Evolutionary conservation across 2,329 filamentous ascomycete genomes (phyloP).

Genomic region (Fusarium hostae): DNA sequence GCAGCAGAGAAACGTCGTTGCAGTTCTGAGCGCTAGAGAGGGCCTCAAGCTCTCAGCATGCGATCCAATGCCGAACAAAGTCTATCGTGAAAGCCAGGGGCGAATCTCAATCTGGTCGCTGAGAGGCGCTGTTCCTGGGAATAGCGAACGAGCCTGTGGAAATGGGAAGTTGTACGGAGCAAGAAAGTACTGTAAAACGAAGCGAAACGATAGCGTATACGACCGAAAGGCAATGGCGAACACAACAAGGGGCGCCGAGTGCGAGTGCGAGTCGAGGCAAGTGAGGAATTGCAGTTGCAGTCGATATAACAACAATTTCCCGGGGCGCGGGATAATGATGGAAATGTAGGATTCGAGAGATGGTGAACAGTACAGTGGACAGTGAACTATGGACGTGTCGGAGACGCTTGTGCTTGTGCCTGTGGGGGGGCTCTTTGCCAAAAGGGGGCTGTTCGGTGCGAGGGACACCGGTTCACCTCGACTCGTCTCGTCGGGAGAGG

Average conservation of each 20-base stretch:
- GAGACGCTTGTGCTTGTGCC: slow-evolving; percentile 42
- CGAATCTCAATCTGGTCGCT: slow-evolving; percentile 38
- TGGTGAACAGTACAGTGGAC: slow-evolving; percentile 25
- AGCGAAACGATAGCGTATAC: slow-evolving; percentile 26
- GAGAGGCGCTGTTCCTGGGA: slow-evolving; percentile 43
- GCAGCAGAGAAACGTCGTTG: slow-evolving; percentile 26
- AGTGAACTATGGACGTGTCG: slow-evolving; percentile 38
- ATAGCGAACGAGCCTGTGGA: slow-evolving; percentile 30
- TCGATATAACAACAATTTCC: slow-evolving; percentile 38
- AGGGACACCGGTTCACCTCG: slow-evolving; percentile 45
- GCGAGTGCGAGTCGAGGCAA: slow-evolving; percentile 10
- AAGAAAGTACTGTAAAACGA: slow-evolving; percentile 24
- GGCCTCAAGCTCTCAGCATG: slow-evolving; percentile 35
- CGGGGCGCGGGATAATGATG: slow-evolving; percentile 44
- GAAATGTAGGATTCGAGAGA: slow-evolving; percentile 42
- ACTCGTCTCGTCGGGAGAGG: slow-evolving; percentile 32
- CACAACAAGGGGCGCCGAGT: slow-evolving; percentile 29
- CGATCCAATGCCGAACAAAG: slow-evolving; percentile 36
- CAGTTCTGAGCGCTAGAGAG: slow-evolving; percentile 14
- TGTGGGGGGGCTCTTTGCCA: slow-evolving; percentile 42
- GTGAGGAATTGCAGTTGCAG: slow-evolving; percentile 21
- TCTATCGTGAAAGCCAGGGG: slow-evolving; percentile 29
- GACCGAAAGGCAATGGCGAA: slow-evolving; percentile 26
- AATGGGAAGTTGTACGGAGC: slow-evolving; percentile 29
- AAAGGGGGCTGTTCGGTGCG: slow-evolving; percentile 48